These are phyloP conservation scores for Lipomyces sp. DNA, from an alignment of 805 yeast genomes.

Conservation along the genomic window DNA sequence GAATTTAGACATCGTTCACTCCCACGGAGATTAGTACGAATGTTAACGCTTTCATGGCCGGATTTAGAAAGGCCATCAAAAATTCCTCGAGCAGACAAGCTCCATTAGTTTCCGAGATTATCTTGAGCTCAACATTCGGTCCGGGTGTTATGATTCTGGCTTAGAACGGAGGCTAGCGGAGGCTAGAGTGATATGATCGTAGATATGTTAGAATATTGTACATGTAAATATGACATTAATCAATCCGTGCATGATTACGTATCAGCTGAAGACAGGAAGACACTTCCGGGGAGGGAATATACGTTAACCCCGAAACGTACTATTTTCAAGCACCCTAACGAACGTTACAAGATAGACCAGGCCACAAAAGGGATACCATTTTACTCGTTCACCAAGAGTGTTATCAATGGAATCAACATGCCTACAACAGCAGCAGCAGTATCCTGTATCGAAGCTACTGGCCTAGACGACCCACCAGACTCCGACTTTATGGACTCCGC, in stretches of 20 bases:
- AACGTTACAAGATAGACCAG: not conserved
- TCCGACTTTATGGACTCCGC: conserved; percentile 26
- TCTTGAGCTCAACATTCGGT: conserved; percentile 29
- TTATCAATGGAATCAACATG: conserved; percentile 44
- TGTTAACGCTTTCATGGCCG: conserved; percentile 27
- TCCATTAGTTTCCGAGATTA: conserved; percentile 29
- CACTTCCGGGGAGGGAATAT: not conserved
- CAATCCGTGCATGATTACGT: not conserved
- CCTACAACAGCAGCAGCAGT: conserved; percentile 41
- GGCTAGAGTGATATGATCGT: not conserved
- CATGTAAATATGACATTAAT: not conserved
- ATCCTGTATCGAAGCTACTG: conserved; percentile 31
- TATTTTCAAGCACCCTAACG: conserved; percentile 1
- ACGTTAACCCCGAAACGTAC: not conserved
- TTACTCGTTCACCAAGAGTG: conserved; percentile 43
- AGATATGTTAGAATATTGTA: not conserved
- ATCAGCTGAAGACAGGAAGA: not conserved
- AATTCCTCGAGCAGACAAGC: conserved; percentile 8
- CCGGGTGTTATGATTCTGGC: conserved; percentile 31
- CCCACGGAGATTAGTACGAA: conserved; percentile 19
- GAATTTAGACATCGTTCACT: conserved; percentile 20
- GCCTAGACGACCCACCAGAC: conserved; percentile 8
- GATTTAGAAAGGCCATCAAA: conserved; percentile 22
- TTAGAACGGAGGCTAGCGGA: conserved; percentile 3
- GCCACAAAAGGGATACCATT: not conserved